Conservation (phyloP, 2,329 filamentous ascomycete species). For the Fusarium fracticaudum region DNA sequence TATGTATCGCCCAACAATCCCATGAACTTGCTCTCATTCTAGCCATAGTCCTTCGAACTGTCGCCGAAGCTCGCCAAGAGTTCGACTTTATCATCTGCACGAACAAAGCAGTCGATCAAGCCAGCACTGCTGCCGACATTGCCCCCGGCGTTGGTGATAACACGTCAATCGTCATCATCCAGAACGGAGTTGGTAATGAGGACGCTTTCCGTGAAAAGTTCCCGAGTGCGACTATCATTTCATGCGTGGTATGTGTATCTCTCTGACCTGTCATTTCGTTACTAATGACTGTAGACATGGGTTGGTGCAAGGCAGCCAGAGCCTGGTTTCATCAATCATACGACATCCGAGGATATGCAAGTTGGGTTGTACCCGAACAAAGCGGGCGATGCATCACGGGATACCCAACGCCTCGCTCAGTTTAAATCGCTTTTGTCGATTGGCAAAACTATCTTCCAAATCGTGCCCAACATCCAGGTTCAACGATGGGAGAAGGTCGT, state of each 20-base stretch:
- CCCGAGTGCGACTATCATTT: conserved; percentile 62
- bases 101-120: conserved; percentile 36
- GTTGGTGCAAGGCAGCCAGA: conserved; percentile 61
- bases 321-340: conserved; percentile 61
- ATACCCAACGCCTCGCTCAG: conserved; percentile 50
- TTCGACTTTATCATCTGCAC: conserved; percentile 38
- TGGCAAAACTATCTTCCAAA: conserved; percentile 57
- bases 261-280: background rate
- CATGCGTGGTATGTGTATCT: conserved; percentile 57
- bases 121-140: conserved; percentile 31
- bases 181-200: conserved; percentile 71
- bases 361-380: conserved; percentile 61
- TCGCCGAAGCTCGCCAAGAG: conserved; percentile 12
- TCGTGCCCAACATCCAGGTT: conserved; percentile 64
- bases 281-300: conserved; percentile 53
- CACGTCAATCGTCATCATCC: conserved; percentile 67
- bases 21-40: background rate
- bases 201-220: conserved; percentile 60
- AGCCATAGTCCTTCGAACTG: conserved; percentile 13
- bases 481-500: conserved; percentile 70
- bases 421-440: conserved; percentile 53
- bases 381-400: conserved; percentile 37
- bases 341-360: conserved; percentile 62
- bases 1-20: conserved; percentile 11
- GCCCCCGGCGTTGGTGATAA: conserved; percentile 48